phyloP scores from a whole-genome alignment of 2,329 filamentous ascomycete genomes.

The Lachnellula subtilissima region DNA sequence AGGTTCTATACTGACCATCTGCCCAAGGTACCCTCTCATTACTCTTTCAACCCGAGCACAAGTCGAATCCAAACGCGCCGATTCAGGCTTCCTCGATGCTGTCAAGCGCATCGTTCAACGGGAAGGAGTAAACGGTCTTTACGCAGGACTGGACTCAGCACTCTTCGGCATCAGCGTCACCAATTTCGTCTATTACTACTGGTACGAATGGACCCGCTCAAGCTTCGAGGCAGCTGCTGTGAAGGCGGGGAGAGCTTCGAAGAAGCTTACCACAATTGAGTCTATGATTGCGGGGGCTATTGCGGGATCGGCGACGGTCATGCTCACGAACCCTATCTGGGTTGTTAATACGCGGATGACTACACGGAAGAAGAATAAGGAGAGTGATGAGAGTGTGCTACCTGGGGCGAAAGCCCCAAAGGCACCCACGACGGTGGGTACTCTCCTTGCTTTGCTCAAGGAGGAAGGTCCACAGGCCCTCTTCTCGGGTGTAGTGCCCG shows the following conservation, averaged over 20 bases:
- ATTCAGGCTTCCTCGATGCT: constrained; percentile 78
- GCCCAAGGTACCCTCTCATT: constrained; percentile 82
- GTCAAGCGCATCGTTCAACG: constrained; percentile 83
- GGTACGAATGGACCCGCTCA: constrained; percentile 94
- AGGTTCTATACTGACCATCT: constrained; percentile 5
- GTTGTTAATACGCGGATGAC: constrained; percentile 99
- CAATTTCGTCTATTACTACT: constrained; percentile 99
- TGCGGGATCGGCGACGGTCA: constrained; percentile 87
- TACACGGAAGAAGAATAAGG: constrained; percentile 62
- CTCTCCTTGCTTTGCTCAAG: constrained; percentile 71
- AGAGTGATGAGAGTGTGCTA: constrained; percentile 40
- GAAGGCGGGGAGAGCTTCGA: constrained; percentile 66
- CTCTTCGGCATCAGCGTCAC: constrained; percentile 97
- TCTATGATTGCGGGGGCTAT: constrained; percentile 93
- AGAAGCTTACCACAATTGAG: constrained; percentile 85
- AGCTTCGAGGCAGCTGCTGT: constrained; percentile 77
- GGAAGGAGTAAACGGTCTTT: constrained; percentile 84
- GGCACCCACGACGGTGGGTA: constrained; percentile 70
- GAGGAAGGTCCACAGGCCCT: constrained; percentile 82
- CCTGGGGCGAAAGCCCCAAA: constrained; percentile 42
- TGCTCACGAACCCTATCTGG: constrained; percentile 98
- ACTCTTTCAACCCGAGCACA: constrained; percentile 96
- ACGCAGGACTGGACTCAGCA: constrained; percentile 88
- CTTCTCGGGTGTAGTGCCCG: constrained; percentile 88
- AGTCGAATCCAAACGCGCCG: constrained; percentile 91